Evolutionary conservation across 305 asterid species (phyloP), one percentile per base, ranked within the genome.

Genomic region (Solanum hybrid): DNA sequence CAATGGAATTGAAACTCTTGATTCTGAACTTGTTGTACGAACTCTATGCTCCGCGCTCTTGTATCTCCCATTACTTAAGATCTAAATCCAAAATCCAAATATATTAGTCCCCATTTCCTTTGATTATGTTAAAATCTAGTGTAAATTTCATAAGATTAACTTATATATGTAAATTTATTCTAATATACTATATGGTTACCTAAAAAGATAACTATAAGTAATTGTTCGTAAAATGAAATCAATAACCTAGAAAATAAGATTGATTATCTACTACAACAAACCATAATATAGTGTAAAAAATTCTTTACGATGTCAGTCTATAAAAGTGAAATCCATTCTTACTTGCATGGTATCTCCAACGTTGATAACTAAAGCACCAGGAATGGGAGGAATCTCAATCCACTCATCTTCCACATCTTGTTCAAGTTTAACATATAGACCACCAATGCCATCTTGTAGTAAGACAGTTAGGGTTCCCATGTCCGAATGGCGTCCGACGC

Each of bases 371-470:
- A 93, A 87, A 79, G 94, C 92, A 35, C 90, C 92, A 29, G 90
- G 86, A 39, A 90, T 61, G 8, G 94, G 93, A 69, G 94, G 93
- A 85, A 92, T 90, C 81, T 92, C 93, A 11, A 91, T 29, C 94
- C 93, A 92, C 16, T 87, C 91, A 71, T 88, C 90, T n/a, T 89
- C 33, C 8, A 24, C 24, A 36, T 89, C 90, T 39, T 91, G 88
- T 57, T 92, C 93, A 4, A 90, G 39, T 87, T 92, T 92, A 4
- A 92, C 93, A 61, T 92, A 92, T 61, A 92, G 88, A 39, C 93
- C 94, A 78, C 94, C 94, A 33, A 92, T 90, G 1, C 94, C 93
- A 90, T 92, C 94, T 92, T 92, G 94, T 37, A 91, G 88, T 74
- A 91, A 57, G 20, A 92, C 87, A 71, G 94, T 92, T 8, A 92